Conservation (phyloP, 305 asterid species). For the Solanum hybrid region DNA sequence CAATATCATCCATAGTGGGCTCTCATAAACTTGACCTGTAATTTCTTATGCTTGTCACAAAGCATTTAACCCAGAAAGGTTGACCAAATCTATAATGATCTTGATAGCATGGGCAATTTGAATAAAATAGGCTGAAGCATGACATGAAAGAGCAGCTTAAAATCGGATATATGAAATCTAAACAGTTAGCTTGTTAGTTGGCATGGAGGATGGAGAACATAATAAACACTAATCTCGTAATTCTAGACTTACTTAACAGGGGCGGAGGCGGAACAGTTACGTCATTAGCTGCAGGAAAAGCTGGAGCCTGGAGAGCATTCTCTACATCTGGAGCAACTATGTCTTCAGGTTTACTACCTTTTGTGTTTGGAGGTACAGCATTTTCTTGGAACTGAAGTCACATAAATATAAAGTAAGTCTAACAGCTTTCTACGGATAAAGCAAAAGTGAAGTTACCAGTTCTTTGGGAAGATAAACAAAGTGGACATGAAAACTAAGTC, state of each 20-base stretch:
- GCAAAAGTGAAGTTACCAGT: neutral
- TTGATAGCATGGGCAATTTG: neutral
- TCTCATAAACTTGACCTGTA: neutral
- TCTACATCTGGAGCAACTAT: constrained; percentile 10
- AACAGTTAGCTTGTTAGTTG: neutral
- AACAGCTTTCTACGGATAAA: neutral
- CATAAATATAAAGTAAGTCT: neutral
- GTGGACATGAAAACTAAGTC: neutral
- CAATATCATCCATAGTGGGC: neutral
- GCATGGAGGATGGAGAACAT: neutral
- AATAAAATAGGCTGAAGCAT: neutral
- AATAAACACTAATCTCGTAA: neutral
- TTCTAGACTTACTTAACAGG: constrained; percentile 33
- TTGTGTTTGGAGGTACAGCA: constrained; percentile 5
- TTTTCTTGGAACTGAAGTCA: constrained; percentile 34
- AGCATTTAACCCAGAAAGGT: neutral
- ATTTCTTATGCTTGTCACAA: neutral
- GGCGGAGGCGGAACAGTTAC: constrained; percentile 47
- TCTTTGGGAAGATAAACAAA: neutral
- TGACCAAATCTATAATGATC: neutral
- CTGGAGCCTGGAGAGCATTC: constrained; percentile 16
- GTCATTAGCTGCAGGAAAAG: constrained; percentile 14
- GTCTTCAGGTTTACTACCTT: constrained; percentile 22
- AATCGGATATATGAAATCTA: neutral
- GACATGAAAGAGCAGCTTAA: neutral